These are phyloP conservation scores for Zalaria obscura DNA, from an alignment of 2,329 filamentous ascomycete species.

Conservation along the genomic window DNA sequence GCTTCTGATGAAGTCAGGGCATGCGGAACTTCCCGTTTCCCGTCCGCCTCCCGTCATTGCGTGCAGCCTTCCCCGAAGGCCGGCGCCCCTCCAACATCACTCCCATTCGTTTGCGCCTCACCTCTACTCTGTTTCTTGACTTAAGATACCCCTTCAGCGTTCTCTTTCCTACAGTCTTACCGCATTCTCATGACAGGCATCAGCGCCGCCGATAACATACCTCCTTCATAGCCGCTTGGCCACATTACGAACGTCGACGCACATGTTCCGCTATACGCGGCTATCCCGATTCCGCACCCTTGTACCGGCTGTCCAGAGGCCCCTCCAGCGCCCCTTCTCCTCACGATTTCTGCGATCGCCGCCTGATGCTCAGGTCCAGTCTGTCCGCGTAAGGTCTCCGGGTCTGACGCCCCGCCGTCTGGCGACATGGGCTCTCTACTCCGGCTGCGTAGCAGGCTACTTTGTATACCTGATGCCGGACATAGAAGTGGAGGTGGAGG, in stretches of 20 bases:
- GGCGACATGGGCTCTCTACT: slow-evolving; percentile 11
- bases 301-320: background rate
- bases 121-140: background rate
- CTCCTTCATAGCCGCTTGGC: too few species aligned
- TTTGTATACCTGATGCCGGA: slow-evolving; percentile 10
- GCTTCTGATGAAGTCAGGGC: too few species aligned
- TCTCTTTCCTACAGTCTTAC: background rate
- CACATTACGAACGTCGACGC: background rate
- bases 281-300: background rate
- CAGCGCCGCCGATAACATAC: too few species aligned
- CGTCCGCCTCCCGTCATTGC: too few species aligned
- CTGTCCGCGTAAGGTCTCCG: slow-evolving; percentile 25
- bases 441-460: slow-evolving; percentile 9
- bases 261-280: background rate
- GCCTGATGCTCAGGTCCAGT: slow-evolving; percentile 10
- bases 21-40: too few species aligned
- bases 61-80: background rate
- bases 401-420: slow-evolving; percentile 18
- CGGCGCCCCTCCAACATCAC: background rate
- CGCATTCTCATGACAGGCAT: too few species aligned
- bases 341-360: background rate
- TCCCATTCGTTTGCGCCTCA: background rate
- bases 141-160: background rate
- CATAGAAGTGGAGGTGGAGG: slow-evolving; percentile 16
- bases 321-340: background rate